Base-by-base conservation (phyloP, 495 filamentous ascomycete species). In the Lasiosphaeris hirsuta region DNA sequence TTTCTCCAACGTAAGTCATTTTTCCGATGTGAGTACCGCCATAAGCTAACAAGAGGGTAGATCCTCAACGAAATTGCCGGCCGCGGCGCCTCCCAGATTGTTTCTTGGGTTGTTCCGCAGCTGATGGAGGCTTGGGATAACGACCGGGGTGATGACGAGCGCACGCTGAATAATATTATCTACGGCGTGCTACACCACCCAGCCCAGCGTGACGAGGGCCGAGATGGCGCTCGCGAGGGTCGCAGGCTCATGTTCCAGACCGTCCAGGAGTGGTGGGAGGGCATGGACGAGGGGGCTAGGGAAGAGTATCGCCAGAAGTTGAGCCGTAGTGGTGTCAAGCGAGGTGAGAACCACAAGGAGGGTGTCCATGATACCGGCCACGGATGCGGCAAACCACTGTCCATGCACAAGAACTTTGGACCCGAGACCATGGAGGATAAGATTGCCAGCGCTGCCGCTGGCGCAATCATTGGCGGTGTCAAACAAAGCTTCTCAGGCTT, bases 51-150 rank as follows among this genome's bases (percentile, higher is more conserved):
- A 33, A 48, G 9, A 3, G 11, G 4, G 14, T 62, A 83, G 80
- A 78, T 91, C 17, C 84, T 96, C 49, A 96, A 96, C 67, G 90
- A 95, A 68, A 84, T 90, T 19, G 92, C 90, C 13, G 92, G 92
- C 34, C 88, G 86, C 58, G 80, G 92, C 56, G 91, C 92, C 30
- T 87, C 85, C 40, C 80, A 84, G 63, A 78, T 91, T 14, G 70
- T 96, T 49, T 82, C 84, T 51, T 96, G 89, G 87, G 84, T 85
- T 10, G 89, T 95, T 38, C 92, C 92, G 10, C 89, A 93, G 67
- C 62, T 96, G 34, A 92, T 96, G 74, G 78, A 86, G 23, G 87
- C 84, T 62, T 94, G 89, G 89, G 92, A 96, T 68, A 79, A 95
- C 62, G 84, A 91, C 39, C 59, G 75, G 19, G 73, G 75, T 49